Percentiles rank a stretch among this genome's conserved stretches.
These are phyloP conservation scores for Nigrospora oryzae DNA, from an alignment of 2,329 filamentous ascomycete genomes.

Conservation along the genomic window DNA sequence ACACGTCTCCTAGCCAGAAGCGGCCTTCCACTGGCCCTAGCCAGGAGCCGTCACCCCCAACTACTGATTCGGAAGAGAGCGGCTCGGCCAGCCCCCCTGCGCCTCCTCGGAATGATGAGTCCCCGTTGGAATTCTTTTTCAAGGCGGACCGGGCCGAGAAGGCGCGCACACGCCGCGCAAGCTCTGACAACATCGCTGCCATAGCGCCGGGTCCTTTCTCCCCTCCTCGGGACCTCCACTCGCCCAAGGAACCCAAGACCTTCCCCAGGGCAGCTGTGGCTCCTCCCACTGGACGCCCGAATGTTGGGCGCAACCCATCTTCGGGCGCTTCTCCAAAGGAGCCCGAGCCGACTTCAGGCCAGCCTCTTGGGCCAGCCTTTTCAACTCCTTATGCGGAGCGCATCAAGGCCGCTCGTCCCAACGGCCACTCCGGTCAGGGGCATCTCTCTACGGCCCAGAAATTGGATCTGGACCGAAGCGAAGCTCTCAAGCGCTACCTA, in stretches of 20 bases:
- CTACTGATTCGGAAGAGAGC: conserved; percentile 41
- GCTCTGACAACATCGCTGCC: conserved; percentile 33
- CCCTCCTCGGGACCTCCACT: conserved; percentile 31
- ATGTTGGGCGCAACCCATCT: conserved; percentile 34
- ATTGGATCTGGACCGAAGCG: conserved; percentile 25
- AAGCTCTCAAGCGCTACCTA: conserved; percentile 49
- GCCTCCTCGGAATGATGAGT: conserved; percentile 39
- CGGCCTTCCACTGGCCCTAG: conserved; percentile 28
- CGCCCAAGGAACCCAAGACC: conserved; percentile 23
- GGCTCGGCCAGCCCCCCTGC: conserved; percentile 30
- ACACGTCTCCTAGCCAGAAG: conserved; percentile 36
- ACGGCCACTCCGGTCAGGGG: conserved; percentile 11
- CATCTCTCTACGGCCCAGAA: conserved; percentile 9
- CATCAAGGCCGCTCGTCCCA: conserved; percentile 44
- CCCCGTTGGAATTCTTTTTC: conserved; percentile 86
- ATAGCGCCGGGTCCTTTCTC: conserved; percentile 35
- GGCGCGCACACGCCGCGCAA: conserved; percentile 48
- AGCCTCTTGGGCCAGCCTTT: conserved; percentile 56
- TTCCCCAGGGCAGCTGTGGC: conserved; percentile 22
- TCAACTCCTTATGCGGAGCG: conserved; percentile 58
- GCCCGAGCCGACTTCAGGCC: conserved; percentile 37
- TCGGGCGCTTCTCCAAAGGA: conserved; percentile 60
- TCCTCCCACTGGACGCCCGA: conserved; percentile 16
- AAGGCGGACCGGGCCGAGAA: conserved; percentile 76
- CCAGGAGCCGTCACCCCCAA: conserved; percentile 42